Evolutionary conservation across 2,329 filamentous ascomycete genomes (phyloP).

Genomic region (Aaosphaeria pasadenensis): DNA sequence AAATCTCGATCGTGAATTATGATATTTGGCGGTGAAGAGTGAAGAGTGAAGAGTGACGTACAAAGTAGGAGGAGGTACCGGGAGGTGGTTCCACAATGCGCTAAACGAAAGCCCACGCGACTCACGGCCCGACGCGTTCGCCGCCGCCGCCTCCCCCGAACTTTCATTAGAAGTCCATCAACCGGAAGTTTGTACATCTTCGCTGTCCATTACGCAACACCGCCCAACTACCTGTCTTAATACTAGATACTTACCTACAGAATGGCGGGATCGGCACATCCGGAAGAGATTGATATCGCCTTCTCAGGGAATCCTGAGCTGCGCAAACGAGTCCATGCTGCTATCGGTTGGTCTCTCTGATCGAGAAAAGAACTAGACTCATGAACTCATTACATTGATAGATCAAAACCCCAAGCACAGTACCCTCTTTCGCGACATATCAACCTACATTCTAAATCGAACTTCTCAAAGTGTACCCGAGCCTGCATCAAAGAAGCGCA

Average conservation of each 20-base stretch:
- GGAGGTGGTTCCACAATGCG: too few relatives aligned
- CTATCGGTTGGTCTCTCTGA: slow-evolving; percentile 24
- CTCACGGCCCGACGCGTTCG: too few relatives aligned
- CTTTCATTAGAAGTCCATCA: too few relatives aligned
- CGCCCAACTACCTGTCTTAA: neutral
- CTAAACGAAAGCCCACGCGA: too few relatives aligned
- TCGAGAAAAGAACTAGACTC: neutral
- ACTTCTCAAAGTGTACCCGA: slow-evolving; percentile 17
- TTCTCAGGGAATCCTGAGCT: slow-evolving; percentile 33
- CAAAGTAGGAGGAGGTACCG: too few relatives aligned
- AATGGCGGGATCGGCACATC: slow-evolving; percentile 15
- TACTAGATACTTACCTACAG: neutral
- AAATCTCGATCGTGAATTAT: too few relatives aligned
- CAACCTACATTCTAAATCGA: slow-evolving; percentile 30
- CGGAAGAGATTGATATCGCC: slow-evolving; percentile 30
- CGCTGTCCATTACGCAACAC: neutral
- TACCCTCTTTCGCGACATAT: slow-evolving; percentile 36
- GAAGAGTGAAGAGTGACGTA: too few relatives aligned
- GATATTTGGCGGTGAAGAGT: too few relatives aligned
- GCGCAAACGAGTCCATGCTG: slow-evolving; percentile 36
- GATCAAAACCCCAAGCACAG: slow-evolving; percentile 31
- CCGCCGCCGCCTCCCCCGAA: too few relatives aligned
- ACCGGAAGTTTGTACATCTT: too few relatives aligned
- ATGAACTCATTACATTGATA: slow-evolving; percentile 8
- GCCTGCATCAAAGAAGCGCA: slow-evolving; percentile 38